Evolutionary conservation across 2,329 filamentous ascomycete species (phyloP).

Genomic region (Monosporascus sp.): DNA sequence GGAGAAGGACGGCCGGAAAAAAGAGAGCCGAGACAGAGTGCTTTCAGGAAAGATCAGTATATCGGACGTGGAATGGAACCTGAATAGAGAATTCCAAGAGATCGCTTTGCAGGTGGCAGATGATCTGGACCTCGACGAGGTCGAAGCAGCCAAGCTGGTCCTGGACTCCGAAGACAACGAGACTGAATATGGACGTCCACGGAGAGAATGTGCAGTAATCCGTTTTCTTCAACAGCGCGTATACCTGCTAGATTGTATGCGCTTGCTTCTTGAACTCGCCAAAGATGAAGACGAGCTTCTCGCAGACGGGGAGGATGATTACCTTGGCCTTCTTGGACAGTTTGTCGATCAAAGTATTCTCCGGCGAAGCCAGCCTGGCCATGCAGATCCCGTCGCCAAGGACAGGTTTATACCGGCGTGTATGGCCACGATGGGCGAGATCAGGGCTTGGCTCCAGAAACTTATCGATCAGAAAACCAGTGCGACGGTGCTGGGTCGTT

Average conservation of each 20-base stretch:
- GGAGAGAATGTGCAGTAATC: conserved; percentile 75
- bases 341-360: conserved; percentile 54
- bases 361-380: conserved; percentile 39
- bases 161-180: conserved; percentile 67
- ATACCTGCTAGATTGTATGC: conserved; percentile 76
- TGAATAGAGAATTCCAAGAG: conserved; percentile 87
- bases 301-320: conserved; percentile 43
- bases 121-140: conserved; percentile 82
- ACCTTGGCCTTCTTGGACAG: conserved; percentile 48
- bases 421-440: conserved; percentile 66
- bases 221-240: conserved; percentile 82
- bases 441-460: conserved; percentile 70
- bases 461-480: conserved; percentile 73
- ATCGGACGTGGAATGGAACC: conserved; percentile 64
- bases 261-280: conserved; percentile 68
- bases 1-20: conserved; percentile 68
- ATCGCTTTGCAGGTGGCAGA: conserved; percentile 77
- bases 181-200: conserved; percentile 62
- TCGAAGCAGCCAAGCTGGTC: conserved; percentile 73
- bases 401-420: conserved; percentile 69
- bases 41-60: conserved; percentile 69
- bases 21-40: conserved; percentile 67
- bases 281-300: conserved; percentile 53
- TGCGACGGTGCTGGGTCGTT: conserved; percentile 66
- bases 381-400: conserved; percentile 35